Conservation (phyloP, 78 protist species). For the Capsaspora owczarzaki region DNA sequence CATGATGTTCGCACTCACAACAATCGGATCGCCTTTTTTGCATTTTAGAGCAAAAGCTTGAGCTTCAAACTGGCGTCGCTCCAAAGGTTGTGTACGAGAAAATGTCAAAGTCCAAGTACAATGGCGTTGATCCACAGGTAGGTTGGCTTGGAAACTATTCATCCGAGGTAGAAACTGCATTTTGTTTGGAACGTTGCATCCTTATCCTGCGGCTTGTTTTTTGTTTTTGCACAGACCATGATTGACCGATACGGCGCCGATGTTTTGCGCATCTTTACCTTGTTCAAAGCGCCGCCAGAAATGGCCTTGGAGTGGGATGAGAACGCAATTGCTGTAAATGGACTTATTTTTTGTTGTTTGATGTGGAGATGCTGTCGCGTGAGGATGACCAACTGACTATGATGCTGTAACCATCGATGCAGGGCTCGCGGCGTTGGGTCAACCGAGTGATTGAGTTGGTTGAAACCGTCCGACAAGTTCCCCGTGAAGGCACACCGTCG, state of each 20-base stretch:
- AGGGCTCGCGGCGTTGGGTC: no score
- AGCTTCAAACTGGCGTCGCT: neutral
- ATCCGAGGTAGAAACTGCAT: neutral
- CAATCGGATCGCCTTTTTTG: no score
- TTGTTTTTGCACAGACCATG: conserved; percentile 18
- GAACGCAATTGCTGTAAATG: neutral
- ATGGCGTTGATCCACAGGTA: conserved; percentile 76
- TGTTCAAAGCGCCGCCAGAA: conserved; percentile 77
- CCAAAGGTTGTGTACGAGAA: conserved; percentile 28
- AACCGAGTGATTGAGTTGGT: neutral
- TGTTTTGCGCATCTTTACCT: conserved; percentile 34
- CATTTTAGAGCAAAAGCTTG: no score
- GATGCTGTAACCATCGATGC: no score
- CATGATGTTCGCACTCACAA: neutral
- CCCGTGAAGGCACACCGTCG: neutral
- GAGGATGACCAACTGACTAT: no score
- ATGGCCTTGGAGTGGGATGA: conserved; percentile 43
- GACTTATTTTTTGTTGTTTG: neutral
- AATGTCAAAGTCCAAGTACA: conserved; percentile 75
- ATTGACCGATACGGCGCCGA: conserved; percentile 33
- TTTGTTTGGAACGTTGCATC: conserved; percentile 25
- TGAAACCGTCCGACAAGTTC: neutral
- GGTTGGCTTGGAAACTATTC: neutral
- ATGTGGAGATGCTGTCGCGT: neutral
- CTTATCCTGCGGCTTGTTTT: conserved; percentile 53